phyloP scores from a whole-genome alignment of 169 alveolate genomes.

The Ichthyophthirius multifiliis region DNA sequence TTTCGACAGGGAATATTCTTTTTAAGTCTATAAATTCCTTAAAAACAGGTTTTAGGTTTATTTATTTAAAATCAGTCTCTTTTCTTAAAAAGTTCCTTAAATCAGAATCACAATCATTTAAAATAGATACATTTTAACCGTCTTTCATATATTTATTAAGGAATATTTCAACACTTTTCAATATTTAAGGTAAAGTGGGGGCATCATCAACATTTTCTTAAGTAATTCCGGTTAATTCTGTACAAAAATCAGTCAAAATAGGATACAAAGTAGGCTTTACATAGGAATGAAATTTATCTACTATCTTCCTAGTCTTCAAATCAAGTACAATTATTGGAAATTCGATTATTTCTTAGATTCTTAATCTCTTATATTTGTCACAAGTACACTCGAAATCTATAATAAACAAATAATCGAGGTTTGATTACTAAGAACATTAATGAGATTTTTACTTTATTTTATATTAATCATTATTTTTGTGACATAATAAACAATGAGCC shows the following conservation, averaged over 20 bases:
- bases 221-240: not conserved
- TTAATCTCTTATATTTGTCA: not conserved
- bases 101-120: not conserved
- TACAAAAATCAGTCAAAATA: not conserved
- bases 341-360: not conserved
- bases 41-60: not conserved
- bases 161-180: not conserved
- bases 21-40: not conserved
- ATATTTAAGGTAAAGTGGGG: not conserved
- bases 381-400: not conserved
- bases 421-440: not conserved
- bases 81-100: not conserved
- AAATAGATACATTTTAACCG: not conserved
- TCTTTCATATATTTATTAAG: not conserved
- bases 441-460: not conserved
- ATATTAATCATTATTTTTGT: not conserved
- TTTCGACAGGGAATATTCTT: not conserved
- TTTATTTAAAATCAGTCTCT: not conserved
- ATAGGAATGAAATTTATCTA: not conserved
- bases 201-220: constrained; percentile 5
- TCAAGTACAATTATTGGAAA: not conserved
- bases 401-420: not conserved
- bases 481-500: not conserved
- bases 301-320: not conserved
- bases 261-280: not conserved